phyloP scores from a whole-genome alignment of 2,329 filamentous ascomycete species.

The Penicillium sp. region DNA sequence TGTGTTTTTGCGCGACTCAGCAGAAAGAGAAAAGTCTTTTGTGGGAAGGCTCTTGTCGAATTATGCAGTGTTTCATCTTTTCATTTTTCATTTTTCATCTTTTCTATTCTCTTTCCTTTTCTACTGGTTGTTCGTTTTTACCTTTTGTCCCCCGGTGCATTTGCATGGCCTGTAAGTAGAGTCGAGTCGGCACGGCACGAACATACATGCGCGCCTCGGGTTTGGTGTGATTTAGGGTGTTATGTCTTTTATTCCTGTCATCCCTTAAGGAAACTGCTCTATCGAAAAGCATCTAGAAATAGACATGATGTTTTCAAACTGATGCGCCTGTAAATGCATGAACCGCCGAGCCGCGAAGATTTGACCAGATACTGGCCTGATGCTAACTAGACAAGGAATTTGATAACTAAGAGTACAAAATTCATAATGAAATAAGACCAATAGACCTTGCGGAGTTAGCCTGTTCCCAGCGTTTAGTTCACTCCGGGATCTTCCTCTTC shows the following conservation, averaged over 20 bases:
- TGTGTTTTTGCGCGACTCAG: constrained; percentile 31
- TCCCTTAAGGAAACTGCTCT: constrained; percentile 12
- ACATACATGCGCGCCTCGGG: constrained; percentile 24
- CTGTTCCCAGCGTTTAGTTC: background rate
- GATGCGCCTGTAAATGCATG: background rate
- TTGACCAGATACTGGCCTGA: background rate
- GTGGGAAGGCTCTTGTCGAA: constrained; percentile 25
- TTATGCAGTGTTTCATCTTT: constrained; percentile 12
- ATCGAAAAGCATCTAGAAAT: constrained; percentile 29
- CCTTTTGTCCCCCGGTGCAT: constrained; percentile 17
- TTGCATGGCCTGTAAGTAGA: constrained; percentile 27
- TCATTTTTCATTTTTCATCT: constrained; percentile 5
- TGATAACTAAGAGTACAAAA: background rate
- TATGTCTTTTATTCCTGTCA: background rate
- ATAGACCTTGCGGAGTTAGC: background rate
- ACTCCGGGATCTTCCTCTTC: constrained; percentile 17
- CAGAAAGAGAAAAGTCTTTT: constrained; percentile 30
- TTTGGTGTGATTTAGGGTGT: constrained; percentile 26
- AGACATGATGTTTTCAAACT: constrained; percentile 14
- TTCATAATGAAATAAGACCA: background rate
- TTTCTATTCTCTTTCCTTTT: constrained; percentile 1
- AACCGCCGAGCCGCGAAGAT: background rate
- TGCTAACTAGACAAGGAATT: background rate
- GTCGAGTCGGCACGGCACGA: constrained; percentile 21
- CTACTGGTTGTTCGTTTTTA: constrained; percentile 3